Evolutionary conservation across 1,284 basidiomycete species (phyloP), one percentile per base, ranked within the genome.

Genomic region (Apiotrichum gamsii): DNA sequence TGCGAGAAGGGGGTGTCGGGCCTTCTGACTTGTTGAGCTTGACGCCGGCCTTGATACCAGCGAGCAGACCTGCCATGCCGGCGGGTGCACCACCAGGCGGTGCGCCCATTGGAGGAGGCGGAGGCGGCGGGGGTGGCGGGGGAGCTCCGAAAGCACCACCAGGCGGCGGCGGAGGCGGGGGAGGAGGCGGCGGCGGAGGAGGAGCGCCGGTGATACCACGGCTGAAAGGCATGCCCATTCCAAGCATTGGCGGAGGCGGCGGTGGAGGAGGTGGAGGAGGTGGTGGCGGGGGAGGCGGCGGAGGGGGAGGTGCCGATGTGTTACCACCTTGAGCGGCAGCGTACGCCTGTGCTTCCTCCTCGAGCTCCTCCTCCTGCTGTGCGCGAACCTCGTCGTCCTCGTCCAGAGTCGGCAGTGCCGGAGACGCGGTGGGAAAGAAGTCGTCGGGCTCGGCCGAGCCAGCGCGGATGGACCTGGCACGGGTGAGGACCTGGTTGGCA

Each of bases 361-460:
- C 4, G 20, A 23, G 8, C 18, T 21, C 20, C 31, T 44, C 41
- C 36, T 66, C 62, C 10, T 46, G 23, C 18, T 34, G 16, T 28
- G 59, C 46, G 38, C 73, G 30, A 32, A 40, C 46, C 52, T 58
- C 59, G 20, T 47, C 42, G 10, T 38, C 73, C 51, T 77, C 77
- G 21, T 67, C 56, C 33, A 78, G 65, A 20, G 74, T 64, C 3
- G 76, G 63, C 30, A 76, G 61, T 5, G 48, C 30, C 2, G 47
- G 45, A 14, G 49, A 43, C 13, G 34, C 23, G 10, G 41, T 20
- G 10, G 50, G 45, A 13, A 49, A 32, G 49, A 49, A 56, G 35
- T 48, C 52, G 35, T 57, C 47, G 16, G 39, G 35, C 35, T 54
- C 57, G 42, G 40, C 42, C 14, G 42, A 48, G 30, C 40, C 24